phyloP scores from a whole-genome alignment of 495 filamentous ascomycete genomes.

The Talaromyces liani region DNA sequence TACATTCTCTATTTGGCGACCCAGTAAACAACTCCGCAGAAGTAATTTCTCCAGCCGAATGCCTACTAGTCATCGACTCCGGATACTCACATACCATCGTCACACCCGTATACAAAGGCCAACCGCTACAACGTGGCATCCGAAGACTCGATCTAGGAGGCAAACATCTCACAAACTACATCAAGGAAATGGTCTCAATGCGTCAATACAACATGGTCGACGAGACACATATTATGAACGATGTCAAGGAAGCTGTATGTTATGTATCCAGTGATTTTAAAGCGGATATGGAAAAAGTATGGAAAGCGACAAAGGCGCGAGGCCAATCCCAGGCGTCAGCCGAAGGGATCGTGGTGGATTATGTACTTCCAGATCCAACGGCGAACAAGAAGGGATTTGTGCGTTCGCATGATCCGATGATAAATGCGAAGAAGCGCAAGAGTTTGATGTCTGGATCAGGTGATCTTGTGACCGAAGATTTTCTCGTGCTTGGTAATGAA shows the following conservation, averaged over 20 bases:
- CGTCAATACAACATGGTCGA: slow-evolving; percentile 92
- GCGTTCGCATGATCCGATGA: slow-evolving; percentile 63
- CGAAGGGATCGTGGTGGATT: slow-evolving; percentile 82
- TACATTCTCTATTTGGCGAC: slow-evolving; percentile 54
- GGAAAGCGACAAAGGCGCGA: slow-evolving; percentile 66
- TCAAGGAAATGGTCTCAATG: slow-evolving; percentile 83
- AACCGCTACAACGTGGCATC: slow-evolving; percentile 70
- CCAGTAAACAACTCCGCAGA: slow-evolving; percentile 19
- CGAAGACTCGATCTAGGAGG: slow-evolving; percentile 88
- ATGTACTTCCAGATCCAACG: slow-evolving; percentile 89
- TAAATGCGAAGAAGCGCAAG: slow-evolving; percentile 55
- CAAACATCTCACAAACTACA: slow-evolving; percentile 88
- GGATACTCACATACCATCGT: slow-evolving; percentile 94
- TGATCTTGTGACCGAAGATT: slow-evolving; percentile 63
- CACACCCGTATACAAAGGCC: slow-evolving; percentile 74
- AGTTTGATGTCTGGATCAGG: slow-evolving; percentile 39
- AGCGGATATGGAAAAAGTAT: slow-evolving; percentile 69
- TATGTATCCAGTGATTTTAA: slow-evolving; percentile 76
- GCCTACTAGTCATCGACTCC: slow-evolving; percentile 79
- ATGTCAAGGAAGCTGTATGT: slow-evolving; percentile 88
- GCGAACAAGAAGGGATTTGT: slow-evolving; percentile 62
- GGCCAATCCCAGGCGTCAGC: slow-evolving; percentile 24
- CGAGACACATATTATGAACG: slow-evolving; percentile 85
- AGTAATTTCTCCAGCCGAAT: slow-evolving; percentile 59
- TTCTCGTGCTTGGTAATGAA: slow-evolving; percentile 83